Conservation (phyloP, 108 stramenopile genomes). For the Cyclotella atomus region DNA sequence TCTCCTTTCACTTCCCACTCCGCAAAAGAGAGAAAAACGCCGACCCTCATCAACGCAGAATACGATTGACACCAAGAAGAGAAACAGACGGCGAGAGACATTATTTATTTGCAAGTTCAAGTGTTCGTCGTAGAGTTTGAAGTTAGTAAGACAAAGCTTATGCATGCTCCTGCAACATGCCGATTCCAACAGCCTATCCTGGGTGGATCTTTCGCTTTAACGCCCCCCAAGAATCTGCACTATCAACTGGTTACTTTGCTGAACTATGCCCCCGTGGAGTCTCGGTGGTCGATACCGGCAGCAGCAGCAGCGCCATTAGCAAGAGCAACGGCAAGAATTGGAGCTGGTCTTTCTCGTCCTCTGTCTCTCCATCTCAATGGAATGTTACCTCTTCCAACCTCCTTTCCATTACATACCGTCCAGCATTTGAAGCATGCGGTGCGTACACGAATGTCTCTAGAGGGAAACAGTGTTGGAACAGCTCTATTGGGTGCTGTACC, state of each 20-base stretch:
- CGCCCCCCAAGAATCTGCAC: slow-evolving; percentile 1
- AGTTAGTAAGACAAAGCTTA: too few species aligned
- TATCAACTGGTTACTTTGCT: slow-evolving; percentile 23
- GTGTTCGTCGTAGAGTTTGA: too few species aligned
- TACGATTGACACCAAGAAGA: too few species aligned
- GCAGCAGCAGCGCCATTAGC: not conserved
- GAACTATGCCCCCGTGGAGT: slow-evolving; percentile 48
- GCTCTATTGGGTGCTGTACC: slow-evolving; percentile 33
- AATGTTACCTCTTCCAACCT: slow-evolving; percentile 53
- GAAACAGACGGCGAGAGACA: too few species aligned
- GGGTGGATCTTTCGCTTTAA: slow-evolving; percentile 23
- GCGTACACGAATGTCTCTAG: slow-evolving; percentile 62
- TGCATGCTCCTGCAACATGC: too few species aligned
- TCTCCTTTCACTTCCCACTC: too few species aligned
- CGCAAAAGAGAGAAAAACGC: too few species aligned
- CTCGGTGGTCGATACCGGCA: slow-evolving; percentile 10
- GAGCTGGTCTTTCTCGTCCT: slow-evolving; percentile 53
- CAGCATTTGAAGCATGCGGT: slow-evolving; percentile 74
- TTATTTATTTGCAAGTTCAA: too few species aligned
- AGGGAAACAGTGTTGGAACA: slow-evolving; percentile 35
- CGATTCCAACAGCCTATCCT: slow-evolving; percentile 15
- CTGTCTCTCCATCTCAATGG: slow-evolving; percentile 41
- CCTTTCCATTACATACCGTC: slow-evolving; percentile 73
- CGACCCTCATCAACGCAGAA: too few species aligned
- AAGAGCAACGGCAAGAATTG: slow-evolving; percentile 14